These are phyloP conservation scores for Dothideomycetes sp. DNA, from an alignment of 2,329 filamentous ascomycete species.

Conservation along the genomic window DNA sequence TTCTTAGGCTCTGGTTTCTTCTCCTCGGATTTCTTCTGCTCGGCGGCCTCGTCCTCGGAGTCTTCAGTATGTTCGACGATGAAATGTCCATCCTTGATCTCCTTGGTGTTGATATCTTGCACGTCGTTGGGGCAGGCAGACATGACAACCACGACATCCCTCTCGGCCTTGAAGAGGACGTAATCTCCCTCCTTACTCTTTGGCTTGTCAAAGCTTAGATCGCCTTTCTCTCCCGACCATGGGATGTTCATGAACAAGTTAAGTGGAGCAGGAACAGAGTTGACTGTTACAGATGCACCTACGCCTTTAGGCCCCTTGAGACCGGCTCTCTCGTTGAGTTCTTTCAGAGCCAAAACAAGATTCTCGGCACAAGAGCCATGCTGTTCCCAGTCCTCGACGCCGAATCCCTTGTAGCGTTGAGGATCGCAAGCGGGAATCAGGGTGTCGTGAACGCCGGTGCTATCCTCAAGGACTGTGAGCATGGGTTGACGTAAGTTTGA, in stretches of 20 bases:
- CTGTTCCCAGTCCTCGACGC: conserved; percentile 35
- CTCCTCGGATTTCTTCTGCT: conserved; percentile 3
- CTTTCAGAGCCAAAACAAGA: conserved; percentile 39
- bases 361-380: conserved; percentile 42
- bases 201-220: conserved; percentile 33
- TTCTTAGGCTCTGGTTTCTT: conserved; percentile 9
- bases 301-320: conserved; percentile 38
- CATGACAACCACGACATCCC: conserved; percentile 40
- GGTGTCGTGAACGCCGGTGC: conserved; percentile 37
- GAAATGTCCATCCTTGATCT: conserved; percentile 37
- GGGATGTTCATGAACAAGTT: conserved; percentile 43
- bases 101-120: conserved; percentile 33
- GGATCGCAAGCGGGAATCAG: conserved; percentile 41
- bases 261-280: conserved; percentile 38
- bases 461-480: conserved; percentile 38
- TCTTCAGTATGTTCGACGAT: conserved; percentile 26
- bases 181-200: conserved; percentile 34
- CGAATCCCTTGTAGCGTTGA: conserved; percentile 32
- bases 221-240: conserved; percentile 31
- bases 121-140: conserved; percentile 39
- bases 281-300: conserved; percentile 40
- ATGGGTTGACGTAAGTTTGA: conserved; percentile 40
- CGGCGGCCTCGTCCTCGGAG: conserved; percentile 9
- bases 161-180: conserved; percentile 34
- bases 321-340: conserved; percentile 38